Evolutionary conservation across 768 basidiomycete genomes (phyloP).

Genomic region (Phlegmacium glaucopus): DNA sequence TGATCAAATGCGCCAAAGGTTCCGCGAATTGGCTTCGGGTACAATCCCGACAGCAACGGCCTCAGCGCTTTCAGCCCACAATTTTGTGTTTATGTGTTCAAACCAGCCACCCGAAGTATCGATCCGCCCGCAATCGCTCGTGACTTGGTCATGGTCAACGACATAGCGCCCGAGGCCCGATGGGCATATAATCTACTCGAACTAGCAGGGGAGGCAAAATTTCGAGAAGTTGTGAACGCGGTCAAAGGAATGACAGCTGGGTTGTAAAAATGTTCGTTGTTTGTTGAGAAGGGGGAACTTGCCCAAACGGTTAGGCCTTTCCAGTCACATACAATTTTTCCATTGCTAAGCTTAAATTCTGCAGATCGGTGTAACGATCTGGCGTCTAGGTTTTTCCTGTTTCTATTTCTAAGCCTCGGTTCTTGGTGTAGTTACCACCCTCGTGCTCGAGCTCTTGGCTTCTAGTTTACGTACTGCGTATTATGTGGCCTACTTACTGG

Average conservation of each 20-base stretch:
- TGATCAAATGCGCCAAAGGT: constrained; percentile 15
- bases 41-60: constrained; percentile 11
- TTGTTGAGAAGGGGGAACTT: not conserved
- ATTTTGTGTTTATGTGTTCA: constrained; percentile 15
- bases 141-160: constrained; percentile 13
- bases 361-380: not conserved
- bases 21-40: constrained; percentile 8
- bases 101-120: constrained; percentile 9
- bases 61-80: constrained; percentile 16
- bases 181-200: constrained; percentile 15
- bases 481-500: no score
- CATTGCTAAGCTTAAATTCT: not conserved
- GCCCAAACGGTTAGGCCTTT: not conserved
- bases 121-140: constrained; percentile 11
- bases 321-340: not conserved
- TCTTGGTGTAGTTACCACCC: not conserved
- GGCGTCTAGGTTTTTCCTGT: not conserved
- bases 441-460: no score
- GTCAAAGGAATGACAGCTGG: constrained; percentile 4
- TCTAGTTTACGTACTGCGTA: no score
- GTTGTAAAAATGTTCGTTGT: not conserved
- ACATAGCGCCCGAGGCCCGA: constrained; percentile 13
- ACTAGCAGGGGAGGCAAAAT: constrained; percentile 12
- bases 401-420: not conserved
- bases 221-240: constrained; percentile 11